phyloP scores from a whole-genome alignment of 2,329 filamentous ascomycete genomes.

The Bipolaris victoriae region DNA sequence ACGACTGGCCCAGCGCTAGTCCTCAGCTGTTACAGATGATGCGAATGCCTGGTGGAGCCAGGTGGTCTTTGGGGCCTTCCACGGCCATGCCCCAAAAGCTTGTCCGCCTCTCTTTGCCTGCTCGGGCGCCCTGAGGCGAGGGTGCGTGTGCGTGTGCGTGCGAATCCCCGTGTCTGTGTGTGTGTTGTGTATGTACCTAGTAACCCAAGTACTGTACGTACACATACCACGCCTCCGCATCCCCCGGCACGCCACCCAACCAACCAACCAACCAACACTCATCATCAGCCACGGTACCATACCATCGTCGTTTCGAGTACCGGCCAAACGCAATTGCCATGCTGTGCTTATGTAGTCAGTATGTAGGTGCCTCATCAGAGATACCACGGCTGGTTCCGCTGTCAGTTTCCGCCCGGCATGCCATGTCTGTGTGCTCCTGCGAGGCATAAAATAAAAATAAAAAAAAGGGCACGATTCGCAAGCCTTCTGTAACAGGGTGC shows the following conservation, averaged over 20 bases:
- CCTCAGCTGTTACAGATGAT: conserved; percentile 13
- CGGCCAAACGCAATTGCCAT: background rate
- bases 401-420: background rate
- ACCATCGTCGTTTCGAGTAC: background rate
- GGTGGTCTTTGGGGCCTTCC: background rate
- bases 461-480: conserved; percentile 1
- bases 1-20: conserved; percentile 18
- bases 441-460: conserved; percentile 3
- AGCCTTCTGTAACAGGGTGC: conserved; percentile 14
- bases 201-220: no score
- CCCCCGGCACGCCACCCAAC: conserved; percentile 2
- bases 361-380: background rate
- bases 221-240: background rate
- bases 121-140: background rate
- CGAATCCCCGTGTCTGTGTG: background rate
- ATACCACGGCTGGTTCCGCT: background rate
- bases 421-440: background rate
- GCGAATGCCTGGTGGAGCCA: conserved; percentile 2
- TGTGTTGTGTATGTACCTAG: background rate
- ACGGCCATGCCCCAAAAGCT: background rate
- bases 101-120: background rate
- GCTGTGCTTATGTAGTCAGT: no score
- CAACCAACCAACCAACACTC: background rate
- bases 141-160: background rate
- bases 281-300: background rate